Evolutionary conservation across 805 yeast genomes (phyloP).

Genomic region (Brettanomyces anomalus): DNA sequence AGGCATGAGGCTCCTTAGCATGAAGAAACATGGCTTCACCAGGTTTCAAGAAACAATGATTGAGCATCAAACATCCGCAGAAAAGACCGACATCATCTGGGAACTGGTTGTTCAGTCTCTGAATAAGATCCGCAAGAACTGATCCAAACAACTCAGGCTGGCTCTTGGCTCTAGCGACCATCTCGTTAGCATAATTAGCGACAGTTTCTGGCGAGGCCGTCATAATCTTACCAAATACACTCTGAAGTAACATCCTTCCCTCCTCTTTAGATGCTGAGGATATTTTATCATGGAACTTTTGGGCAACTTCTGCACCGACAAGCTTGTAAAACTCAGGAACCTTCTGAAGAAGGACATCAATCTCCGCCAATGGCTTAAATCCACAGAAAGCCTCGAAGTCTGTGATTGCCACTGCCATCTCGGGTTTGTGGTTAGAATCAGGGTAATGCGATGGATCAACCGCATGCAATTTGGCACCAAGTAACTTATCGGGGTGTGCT

Average conservation of each 20-base stretch:
- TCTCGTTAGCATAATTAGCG: conserved; percentile 44
- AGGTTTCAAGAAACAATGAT: conserved; percentile 70
- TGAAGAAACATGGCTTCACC: conserved; percentile 97
- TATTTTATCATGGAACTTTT: conserved; percentile 47
- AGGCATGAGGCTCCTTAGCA: conserved; percentile 98
- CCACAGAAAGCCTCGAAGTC: conserved; percentile 98
- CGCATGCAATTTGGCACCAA: conserved; percentile 68
- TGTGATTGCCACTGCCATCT: conserved; percentile 97
- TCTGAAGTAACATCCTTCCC: conserved; percentile 51
- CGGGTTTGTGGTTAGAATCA: conserved; percentile 98
- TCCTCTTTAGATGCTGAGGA: not conserved
- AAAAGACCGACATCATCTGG: conserved; percentile 92
- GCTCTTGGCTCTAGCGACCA: conserved; percentile 55
- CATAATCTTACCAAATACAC: conserved; percentile 79
- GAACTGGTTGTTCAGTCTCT: conserved; percentile 76
- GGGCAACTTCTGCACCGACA: conserved; percentile 55
- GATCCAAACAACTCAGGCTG: conserved; percentile 51
- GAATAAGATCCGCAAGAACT: conserved; percentile 62
- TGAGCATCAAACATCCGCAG: conserved; percentile 89
- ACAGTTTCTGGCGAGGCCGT: conserved; percentile 59
- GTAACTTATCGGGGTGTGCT: conserved; percentile 92
- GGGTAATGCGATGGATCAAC: conserved; percentile 92
- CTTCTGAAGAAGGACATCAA: conserved; percentile 55
- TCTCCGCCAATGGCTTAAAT: conserved; percentile 79
- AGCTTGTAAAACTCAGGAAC: conserved; percentile 72